phyloP scores from a whole-genome alignment of 208 protist genomes.

The Crithidia bombi region DNA sequence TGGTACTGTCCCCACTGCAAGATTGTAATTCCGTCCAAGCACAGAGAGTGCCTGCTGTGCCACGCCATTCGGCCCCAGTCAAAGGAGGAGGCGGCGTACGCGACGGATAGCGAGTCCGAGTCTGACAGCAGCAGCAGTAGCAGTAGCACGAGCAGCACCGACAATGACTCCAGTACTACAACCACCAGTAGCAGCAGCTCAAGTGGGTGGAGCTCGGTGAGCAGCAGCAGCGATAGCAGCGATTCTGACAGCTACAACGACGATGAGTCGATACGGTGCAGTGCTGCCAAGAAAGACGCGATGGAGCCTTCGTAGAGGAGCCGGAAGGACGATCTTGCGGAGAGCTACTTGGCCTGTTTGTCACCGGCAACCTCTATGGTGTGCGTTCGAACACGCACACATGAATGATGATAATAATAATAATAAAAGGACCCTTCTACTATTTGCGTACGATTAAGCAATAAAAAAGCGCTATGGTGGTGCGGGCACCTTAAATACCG shows the following conservation, averaged over 20 bases:
- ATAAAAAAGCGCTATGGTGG: no score
- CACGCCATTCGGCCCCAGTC: conserved; percentile 57
- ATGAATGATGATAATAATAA: no score
- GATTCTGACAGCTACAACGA: conserved; percentile 18
- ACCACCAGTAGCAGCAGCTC: background rate
- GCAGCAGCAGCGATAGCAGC: conserved; percentile 11
- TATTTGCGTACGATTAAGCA: no score
- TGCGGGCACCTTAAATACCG: no score
- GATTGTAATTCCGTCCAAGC: conserved; percentile 58
- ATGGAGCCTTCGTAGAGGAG: background rate
- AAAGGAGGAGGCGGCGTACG: conserved; percentile 18
- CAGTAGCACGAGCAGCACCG: conserved; percentile 21
- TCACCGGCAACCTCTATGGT: no score
- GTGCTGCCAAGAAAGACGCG: conserved; percentile 2
- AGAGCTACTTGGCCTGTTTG: background rate
- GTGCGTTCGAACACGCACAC: no score
- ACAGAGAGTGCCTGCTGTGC: conserved; percentile 83
- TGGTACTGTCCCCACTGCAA: conserved; percentile 82
- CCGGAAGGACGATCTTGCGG: background rate
- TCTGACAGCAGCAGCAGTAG: conserved; percentile 23
- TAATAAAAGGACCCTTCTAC: no score
- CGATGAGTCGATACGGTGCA: conserved; percentile 2
- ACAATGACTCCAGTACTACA: conserved; percentile 21
- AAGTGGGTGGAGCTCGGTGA: conserved; percentile 10
- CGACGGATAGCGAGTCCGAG: conserved; percentile 32